A percentile compares a stretch with the other conserved stretches of the same genome.
Conservation (phyloP, 2,329 filamentous ascomycete genomes). For the Nemania bipapillata region DNA sequence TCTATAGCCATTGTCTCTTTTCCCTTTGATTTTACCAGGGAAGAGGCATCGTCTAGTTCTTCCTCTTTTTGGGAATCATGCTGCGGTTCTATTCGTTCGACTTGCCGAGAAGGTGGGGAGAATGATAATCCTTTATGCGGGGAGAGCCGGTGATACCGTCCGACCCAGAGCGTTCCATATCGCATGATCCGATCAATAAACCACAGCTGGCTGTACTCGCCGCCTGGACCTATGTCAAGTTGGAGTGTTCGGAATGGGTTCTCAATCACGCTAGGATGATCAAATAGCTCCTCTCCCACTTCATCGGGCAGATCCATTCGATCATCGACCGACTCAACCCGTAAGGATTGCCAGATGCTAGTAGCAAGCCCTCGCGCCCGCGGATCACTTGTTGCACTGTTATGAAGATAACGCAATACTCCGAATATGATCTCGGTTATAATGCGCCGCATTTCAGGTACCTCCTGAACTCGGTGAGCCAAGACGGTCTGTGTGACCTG, state of each 20-base stretch:
- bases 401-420: constrained; percentile 8
- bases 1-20: neutral
- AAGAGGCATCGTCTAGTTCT: neutral
- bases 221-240: constrained; percentile 9
- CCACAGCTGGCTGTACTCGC: constrained; percentile 17
- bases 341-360: constrained; percentile 24
- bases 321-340: neutral
- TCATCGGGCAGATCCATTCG: constrained; percentile 16
- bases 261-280: neutral
- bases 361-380: constrained; percentile 6
- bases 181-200: constrained; percentile 21
- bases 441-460: constrained; percentile 8
- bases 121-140: neutral
- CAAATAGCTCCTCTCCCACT: constrained; percentile 4
- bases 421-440: constrained; percentile 12
- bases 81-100: neutral
- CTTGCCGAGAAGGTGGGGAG: neutral
- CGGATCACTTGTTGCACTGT: neutral
- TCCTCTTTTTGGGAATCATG: neutral
- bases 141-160: neutral
- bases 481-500: neutral
- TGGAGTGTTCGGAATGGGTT: constrained; percentile 3
- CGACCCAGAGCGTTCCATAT: constrained; percentile 17
- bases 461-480: constrained; percentile 2
- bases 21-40: neutral